A percentile compares a stretch with the other conserved stretches of the same genome.
phyloP scores from a whole-genome alignment of 306 rosid species.

The Lablab purpureus region DNA sequence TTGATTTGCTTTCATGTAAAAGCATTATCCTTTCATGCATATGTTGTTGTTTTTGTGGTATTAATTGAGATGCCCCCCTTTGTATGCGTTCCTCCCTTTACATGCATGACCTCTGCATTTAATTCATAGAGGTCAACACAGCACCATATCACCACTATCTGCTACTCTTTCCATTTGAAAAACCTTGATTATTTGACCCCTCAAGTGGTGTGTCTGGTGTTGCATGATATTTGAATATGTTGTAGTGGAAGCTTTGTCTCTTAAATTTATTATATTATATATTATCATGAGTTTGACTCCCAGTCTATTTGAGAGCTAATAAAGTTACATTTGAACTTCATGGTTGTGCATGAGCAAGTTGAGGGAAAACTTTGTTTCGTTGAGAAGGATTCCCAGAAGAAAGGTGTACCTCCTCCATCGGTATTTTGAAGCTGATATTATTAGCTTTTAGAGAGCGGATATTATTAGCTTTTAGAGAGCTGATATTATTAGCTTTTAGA shows the following conservation, averaged over 20 bases:
- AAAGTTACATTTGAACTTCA: not conserved
- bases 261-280: not conserved
- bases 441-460: too few species aligned
- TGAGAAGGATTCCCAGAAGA: not conserved
- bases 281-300: not conserved
- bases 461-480: too few species aligned
- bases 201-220: too few species aligned
- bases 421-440: conserved; percentile 10
- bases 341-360: not conserved
- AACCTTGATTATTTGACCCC: too few species aligned
- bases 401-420: not conserved
- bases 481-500: not conserved
- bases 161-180: too few species aligned
- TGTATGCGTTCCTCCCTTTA: not conserved
- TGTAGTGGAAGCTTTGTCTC: conserved; percentile 6
- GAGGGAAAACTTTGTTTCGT: not conserved
- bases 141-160: not conserved
- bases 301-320: conserved; percentile 10
- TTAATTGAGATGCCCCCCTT: not conserved
- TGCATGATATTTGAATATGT: not conserved
- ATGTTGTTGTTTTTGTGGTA: not conserved
- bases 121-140: not conserved
- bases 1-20: not conserved
- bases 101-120: not conserved
- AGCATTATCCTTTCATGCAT: not conserved